Evolutionary conservation across 1,284 basidiomycete species (phyloP).

Genomic region (Tilletia horrida): DNA sequence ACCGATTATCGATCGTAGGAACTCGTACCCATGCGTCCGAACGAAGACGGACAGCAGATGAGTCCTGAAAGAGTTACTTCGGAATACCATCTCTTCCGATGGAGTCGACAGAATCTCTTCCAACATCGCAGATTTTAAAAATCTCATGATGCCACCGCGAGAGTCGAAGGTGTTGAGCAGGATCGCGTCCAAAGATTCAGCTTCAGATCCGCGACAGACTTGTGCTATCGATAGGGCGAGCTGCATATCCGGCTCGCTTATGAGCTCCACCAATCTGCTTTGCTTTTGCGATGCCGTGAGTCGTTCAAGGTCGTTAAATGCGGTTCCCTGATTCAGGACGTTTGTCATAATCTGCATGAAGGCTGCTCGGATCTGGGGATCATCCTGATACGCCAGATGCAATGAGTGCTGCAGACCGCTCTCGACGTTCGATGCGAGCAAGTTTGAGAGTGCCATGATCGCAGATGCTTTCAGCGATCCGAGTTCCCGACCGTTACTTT

Average conservation of each 20-base stretch:
- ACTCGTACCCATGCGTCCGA: constrained; percentile 50
- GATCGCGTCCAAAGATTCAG: constrained; percentile 38
- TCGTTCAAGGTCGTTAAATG: constrained; percentile 52
- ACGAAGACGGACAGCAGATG: constrained; percentile 46
- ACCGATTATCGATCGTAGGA: constrained; percentile 45
- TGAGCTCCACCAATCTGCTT: constrained; percentile 40
- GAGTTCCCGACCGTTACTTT: constrained; percentile 25
- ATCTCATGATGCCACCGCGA: constrained; percentile 43
- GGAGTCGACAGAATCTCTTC: constrained; percentile 45
- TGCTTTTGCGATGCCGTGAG: constrained; percentile 35
- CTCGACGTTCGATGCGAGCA: constrained; percentile 80
- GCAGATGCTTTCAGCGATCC: constrained; percentile 41
- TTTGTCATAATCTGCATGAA: constrained; percentile 85
- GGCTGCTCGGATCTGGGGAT: constrained; percentile 70
- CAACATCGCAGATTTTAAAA: constrained; percentile 42
- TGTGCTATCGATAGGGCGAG: constrained; percentile 45
- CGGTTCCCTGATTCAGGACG: constrained; percentile 69
- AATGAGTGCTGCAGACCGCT: constrained; percentile 85
- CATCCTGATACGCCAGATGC: constrained; percentile 71
- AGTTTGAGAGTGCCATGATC: constrained; percentile 67
- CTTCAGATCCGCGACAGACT: constrained; percentile 39
- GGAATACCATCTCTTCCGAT: constrained; percentile 50
- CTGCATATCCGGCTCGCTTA: constrained; percentile 41
- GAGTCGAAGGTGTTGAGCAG: constrained; percentile 48
- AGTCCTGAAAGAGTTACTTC: constrained; percentile 49